Percentiles rank a stretch among this genome's conserved stretches.
phyloP scores from a whole-genome alignment of 129 eudicot species.

The Rutidosis leptorrhynchoides region DNA sequence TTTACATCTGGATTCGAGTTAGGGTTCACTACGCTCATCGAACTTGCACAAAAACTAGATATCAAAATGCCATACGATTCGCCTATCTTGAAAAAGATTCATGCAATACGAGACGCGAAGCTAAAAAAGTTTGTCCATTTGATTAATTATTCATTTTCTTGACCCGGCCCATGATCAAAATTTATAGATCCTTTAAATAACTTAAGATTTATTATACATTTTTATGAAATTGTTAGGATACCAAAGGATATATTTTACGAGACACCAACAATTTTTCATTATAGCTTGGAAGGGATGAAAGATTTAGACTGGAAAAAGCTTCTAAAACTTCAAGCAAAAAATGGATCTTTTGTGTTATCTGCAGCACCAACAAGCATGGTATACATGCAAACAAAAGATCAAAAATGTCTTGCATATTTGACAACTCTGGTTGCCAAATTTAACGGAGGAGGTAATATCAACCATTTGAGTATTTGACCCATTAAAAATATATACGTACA shows the following conservation, averaged over 20 bases:
- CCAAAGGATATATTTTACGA: conserved; percentile 7
- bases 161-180: background rate
- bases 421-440: conserved; percentile 15
- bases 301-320: conserved; percentile 24
- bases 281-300: conserved; percentile 25
- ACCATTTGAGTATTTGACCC: background rate
- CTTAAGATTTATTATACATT: background rate
- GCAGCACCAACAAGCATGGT: conserved; percentile 15
- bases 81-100: background rate
- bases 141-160: background rate
- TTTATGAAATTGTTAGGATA: conserved; percentile 7
- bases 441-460: conserved; percentile 14
- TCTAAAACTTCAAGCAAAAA: conserved; percentile 8
- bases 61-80: background rate
- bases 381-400: conserved; percentile 21
- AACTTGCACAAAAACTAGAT: conserved; percentile 1
- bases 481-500: background rate
- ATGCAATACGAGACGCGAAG: background rate
- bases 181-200: background rate
- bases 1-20: background rate
- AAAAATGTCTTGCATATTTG: conserved; percentile 19
- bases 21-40: background rate
- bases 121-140: background rate
- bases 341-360: conserved; percentile 10
- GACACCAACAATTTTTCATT: conserved; percentile 14